Percentiles rank a stretch among this genome's conserved stretches.
Conservation (phyloP, 2,329 filamentous ascomycete genomes). For the Clonostachys rhizophaga region DNA sequence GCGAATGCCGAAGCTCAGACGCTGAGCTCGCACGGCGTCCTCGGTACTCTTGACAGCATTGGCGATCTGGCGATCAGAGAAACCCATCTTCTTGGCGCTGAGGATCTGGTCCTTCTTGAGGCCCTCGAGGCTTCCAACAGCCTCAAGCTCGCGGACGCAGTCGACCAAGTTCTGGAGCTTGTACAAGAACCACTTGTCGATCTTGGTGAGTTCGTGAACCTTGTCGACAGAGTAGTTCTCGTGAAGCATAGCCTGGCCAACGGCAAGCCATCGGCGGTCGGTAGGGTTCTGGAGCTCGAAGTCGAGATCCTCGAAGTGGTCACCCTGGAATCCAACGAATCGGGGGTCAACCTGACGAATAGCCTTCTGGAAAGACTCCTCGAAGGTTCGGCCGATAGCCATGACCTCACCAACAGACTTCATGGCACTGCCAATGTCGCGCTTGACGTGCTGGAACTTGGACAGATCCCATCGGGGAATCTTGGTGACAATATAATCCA, state of each 20-base stretch:
- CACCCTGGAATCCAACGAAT: constrained; percentile 90
- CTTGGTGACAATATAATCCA: constrained; percentile 98
- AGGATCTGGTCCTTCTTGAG: constrained; percentile 85
- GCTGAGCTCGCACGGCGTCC: constrained; percentile 80
- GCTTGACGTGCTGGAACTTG: constrained; percentile 99
- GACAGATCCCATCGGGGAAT: constrained; percentile 97
- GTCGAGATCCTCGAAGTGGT: constrained; percentile 90
- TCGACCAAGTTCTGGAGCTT: constrained; percentile 98
- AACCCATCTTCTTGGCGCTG: constrained; percentile 95
- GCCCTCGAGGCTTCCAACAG: constrained; percentile 74
- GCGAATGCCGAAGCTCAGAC: constrained; percentile 81
- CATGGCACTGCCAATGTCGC: constrained; percentile 96
- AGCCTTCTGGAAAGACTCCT: constrained; percentile 98
- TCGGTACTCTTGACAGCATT: constrained; percentile 80
- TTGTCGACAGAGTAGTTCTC: constrained; percentile 91
- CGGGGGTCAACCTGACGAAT: constrained; percentile 93
- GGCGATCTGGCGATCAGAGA: constrained; percentile 95
- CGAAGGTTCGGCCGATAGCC: constrained; percentile 97
- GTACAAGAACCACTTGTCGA: constrained; percentile 99
- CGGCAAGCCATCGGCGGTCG: constrained; percentile 93
- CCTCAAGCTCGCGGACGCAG: constrained; percentile 80
- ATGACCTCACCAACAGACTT: constrained; percentile 99
- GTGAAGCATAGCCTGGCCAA: constrained; percentile 96
- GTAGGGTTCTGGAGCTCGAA: constrained; percentile 87
- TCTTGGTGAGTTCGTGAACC: constrained; percentile 92